phyloP scores from a whole-genome alignment of 1,284 basidiomycete species.

The Schizophyllum commune region DNA sequence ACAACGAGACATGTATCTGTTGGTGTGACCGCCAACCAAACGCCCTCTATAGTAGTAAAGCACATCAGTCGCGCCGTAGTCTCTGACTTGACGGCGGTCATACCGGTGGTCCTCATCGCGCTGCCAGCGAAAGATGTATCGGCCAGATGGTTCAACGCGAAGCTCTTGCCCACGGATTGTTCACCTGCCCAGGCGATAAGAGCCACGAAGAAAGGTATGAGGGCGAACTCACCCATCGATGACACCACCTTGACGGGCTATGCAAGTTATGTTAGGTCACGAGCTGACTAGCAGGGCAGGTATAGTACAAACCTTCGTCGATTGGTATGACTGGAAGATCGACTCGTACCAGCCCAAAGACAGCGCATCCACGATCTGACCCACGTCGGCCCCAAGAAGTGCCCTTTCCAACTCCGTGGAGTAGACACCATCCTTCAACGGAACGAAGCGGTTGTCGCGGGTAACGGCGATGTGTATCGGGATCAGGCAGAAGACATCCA shows the following conservation, averaged over 20 bases:
- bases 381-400: constrained; percentile 52
- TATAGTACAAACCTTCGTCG: constrained; percentile 33
- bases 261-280: too few relatives aligned
- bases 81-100: too few relatives aligned
- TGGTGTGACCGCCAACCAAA: constrained; percentile 63
- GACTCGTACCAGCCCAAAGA: constrained; percentile 64
- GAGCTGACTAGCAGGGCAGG: too few relatives aligned
- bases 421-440: constrained; percentile 50
- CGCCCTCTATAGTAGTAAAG: constrained; percentile 35
- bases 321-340: constrained; percentile 55
- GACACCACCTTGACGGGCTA: constrained; percentile 58
- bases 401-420: constrained; percentile 42
- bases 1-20: constrained; percentile 47
- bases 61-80: too few relatives aligned
- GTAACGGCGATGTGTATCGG: constrained; percentile 57
- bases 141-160: constrained; percentile 51
- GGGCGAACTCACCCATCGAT: constrained; percentile 43
- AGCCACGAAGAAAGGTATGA: neutral
- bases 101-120: constrained; percentile 57
- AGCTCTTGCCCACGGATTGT: constrained; percentile 60
- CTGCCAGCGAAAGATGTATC: constrained; percentile 62
- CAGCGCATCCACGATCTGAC: constrained; percentile 44
- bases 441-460: constrained; percentile 50
- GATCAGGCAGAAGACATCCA: constrained; percentile 52
- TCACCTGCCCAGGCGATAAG: constrained; percentile 26